Base-by-base conservation (phyloP, 495 filamentous ascomycete species). In the Neurospora sp. region DNA sequence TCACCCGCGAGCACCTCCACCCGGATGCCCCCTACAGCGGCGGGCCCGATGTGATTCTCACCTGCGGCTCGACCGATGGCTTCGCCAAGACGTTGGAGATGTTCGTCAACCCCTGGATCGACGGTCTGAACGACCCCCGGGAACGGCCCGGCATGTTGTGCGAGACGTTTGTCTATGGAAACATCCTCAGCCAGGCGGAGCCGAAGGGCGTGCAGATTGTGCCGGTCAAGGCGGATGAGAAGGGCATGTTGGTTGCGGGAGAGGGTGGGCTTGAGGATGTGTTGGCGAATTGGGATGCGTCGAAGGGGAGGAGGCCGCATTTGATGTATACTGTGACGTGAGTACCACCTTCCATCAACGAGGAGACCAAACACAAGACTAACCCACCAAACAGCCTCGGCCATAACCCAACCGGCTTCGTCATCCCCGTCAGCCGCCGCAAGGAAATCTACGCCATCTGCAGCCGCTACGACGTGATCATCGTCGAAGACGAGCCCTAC, bases 401-500 rank as follows among this genome's bases (percentile, higher is more conserved):
- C 16, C 94, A 97, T 76, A 98, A 98, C 78, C 95, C 94, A 2
- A 97, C 95, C 0, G 90, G 92, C 46, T 89, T 90, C 20, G 90
- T 91, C 2, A 82, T 94, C 4, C 89, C 89, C 23, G 75, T 94
- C 5, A 81, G 89, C 73, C 89, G 95, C 41, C 87, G 92, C 72
- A 91, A 88, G 74, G 90, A 92, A 69, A 87, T 97, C 66, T 97
- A 97, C 80, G 86, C 85, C 9, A 79, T 97, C 42, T 97, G 93
- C 83, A 88, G 88, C 76, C 89, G 89, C 76, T 96, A 93, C 81
- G 94, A 98, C 80, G 89, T 98, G 73, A 89, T 97, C 77, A 97
- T 98, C 74, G 84, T 96, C 75, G 95, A 98, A 82, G 95, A 98
- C 78, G 94, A 97, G 72, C 95, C 95, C 3, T 98, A 98, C 83